Conservation (phyloP, 2,329 filamentous ascomycete species). For the Microdochium nivale region DNA sequence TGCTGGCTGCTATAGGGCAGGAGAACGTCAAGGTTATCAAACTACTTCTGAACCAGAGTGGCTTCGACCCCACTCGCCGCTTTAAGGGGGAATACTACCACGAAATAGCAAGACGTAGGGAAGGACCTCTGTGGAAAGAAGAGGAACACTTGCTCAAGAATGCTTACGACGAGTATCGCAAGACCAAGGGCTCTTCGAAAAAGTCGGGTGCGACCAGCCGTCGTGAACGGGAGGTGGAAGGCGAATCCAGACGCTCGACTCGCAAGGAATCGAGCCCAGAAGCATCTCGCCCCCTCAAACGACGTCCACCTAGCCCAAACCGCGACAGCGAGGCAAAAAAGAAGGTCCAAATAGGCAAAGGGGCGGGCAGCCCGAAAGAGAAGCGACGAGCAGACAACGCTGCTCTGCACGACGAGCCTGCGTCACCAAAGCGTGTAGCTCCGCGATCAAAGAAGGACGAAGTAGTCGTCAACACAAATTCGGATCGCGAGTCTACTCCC, state of each 20-base stretch:
- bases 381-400: slow-evolving; percentile 37
- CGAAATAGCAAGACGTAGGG: slow-evolving; percentile 75
- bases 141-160: slow-evolving; percentile 76
- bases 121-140: slow-evolving; percentile 82
- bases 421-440: slow-evolving; percentile 40
- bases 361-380: slow-evolving; percentile 36
- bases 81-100: slow-evolving; percentile 75
- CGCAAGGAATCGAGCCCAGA: slow-evolving; percentile 39
- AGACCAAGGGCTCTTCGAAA: slow-evolving; percentile 39
- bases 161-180: slow-evolving; percentile 59
- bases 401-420: slow-evolving; percentile 35
- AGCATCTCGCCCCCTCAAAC: slow-evolving; percentile 29
- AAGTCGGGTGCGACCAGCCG: slow-evolving; percentile 37
- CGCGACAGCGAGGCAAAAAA: slow-evolving; percentile 36
- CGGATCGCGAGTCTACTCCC: slow-evolving; percentile 46
- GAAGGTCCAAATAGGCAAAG: slow-evolving; percentile 26
- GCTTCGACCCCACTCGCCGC: slow-evolving; percentile 74
- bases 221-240: slow-evolving; percentile 28
- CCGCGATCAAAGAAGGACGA: slow-evolving; percentile 49
- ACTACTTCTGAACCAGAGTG: slow-evolving; percentile 65
- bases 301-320: slow-evolving; percentile 38
- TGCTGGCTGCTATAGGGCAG: slow-evolving; percentile 88
- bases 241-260: slow-evolving; percentile 31
- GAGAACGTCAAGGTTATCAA: slow-evolving; percentile 78
- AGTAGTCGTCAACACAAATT: slow-evolving; percentile 33